Base-by-base conservation (phyloP, 768 basidiomycete species). In the Chalciporus sphaerocephalus region DNA sequence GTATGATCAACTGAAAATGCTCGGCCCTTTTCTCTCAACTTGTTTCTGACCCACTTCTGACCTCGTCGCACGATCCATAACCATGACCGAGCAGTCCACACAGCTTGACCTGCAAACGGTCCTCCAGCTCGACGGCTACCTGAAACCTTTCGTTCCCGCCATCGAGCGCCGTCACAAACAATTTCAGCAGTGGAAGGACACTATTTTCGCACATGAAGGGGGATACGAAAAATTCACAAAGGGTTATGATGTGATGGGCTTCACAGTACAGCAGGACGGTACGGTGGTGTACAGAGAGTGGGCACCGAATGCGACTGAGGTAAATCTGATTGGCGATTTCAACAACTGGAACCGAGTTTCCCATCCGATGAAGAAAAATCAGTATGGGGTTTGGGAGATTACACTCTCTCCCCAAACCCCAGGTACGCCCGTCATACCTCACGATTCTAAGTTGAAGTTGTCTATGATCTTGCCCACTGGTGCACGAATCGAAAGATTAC, bases 381-480 rank as follows among this genome's bases (percentile, higher is more conserved):
- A 79, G 11, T 98, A 79, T 62, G 96, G 96, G 32, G 78, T 96
- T 16, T 99, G 91, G 87, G 88, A 92, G 65, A 82, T 92, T 40
- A 76, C 71, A 25, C 48, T 98, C 2, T 85, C 87, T 18, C 79
- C 92, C 12, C 70, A 71, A 15, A 65, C 76, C 43, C 67, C 75
- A 5, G 92, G 92, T 5, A 70, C 74, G 37, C 87, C 87, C 58
- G 85, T 85, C 13, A 95, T 99, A 55, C 84, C 87, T 17, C 96
- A 99, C 65, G 91, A 97, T 66, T 87, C 90, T 38, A 98, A 96
- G 72, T 54, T 99, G 62, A 99, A 99, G 93, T 87, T 98, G 51
- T 94, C 94, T 24, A 88, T 99, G 89, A 76, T 92, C 42, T 60
- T 82, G n/a, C 83, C 85, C 0, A 72, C 71, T 33, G 87, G 89